Evolutionary conservation across 345 rosid species (phyloP).

Genomic region (Angophora floribunda): DNA sequence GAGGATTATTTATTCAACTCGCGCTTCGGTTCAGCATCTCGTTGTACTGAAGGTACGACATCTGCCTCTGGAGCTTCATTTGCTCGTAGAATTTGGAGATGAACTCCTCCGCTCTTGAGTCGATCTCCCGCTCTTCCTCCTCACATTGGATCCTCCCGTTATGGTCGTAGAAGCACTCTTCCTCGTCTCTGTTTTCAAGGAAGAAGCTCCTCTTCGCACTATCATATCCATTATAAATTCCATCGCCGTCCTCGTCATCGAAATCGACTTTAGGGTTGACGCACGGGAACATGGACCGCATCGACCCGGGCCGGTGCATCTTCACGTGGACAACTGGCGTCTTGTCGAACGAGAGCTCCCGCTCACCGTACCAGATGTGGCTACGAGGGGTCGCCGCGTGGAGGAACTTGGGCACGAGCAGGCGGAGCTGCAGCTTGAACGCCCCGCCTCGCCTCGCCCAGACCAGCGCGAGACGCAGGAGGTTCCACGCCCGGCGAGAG

Average conservation of each 20-base stretch:
- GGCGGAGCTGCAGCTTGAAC: conserved; percentile 37
- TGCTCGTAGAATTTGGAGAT: conserved; percentile 64
- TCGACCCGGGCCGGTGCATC: conserved; percentile 50
- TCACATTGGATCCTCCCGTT: neutral
- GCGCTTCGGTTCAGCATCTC: conserved; percentile 3
- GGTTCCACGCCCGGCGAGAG: conserved; percentile 35
- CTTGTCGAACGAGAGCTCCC: conserved; percentile 73
- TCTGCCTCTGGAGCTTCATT: conserved; percentile 75
- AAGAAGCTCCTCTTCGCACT: conserved; percentile 5
- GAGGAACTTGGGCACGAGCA: conserved; percentile 36
- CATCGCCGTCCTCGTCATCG: conserved; percentile 5
- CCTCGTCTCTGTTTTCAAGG: conserved; percentile 1
- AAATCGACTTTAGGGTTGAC: conserved; percentile 43
- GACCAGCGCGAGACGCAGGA: conserved; percentile 45
- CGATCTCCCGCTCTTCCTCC: conserved; percentile 47
- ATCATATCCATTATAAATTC: neutral
- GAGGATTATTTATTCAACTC: neutral
- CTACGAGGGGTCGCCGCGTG: neutral
- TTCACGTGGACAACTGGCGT: conserved; percentile 67
- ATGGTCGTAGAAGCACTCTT: neutral
- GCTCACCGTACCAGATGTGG: conserved; percentile 35
- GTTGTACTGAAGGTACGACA: conserved; percentile 44
- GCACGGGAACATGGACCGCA: conserved; percentile 60
- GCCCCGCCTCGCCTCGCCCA: conserved; percentile 77
- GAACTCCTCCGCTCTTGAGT: conserved; percentile 78